phyloP scores from a whole-genome alignment of 176 grass and related monocot species.

The Lolium multiflorum region DNA sequence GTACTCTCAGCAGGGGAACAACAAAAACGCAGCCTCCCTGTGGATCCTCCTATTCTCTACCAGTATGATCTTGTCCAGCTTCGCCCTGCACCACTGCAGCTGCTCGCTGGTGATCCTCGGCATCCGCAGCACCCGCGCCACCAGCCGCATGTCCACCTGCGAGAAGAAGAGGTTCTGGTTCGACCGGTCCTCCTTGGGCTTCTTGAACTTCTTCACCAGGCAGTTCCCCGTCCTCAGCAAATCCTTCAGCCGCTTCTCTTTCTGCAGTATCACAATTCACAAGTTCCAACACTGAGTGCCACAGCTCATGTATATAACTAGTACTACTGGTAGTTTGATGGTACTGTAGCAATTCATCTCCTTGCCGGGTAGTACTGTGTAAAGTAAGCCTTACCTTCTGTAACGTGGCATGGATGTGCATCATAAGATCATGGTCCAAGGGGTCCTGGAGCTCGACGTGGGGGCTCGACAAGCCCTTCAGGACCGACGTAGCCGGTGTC shows the following conservation, averaged over 20 bases:
- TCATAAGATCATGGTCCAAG: slow-evolving; percentile 69
- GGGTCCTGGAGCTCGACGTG: slow-evolving; percentile 80
- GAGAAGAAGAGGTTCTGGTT: slow-evolving; percentile 94
- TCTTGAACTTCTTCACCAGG: slow-evolving; percentile 97
- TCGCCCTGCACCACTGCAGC: slow-evolving; percentile 87
- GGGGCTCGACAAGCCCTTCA: slow-evolving; percentile 65
- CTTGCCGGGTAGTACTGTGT: neutral
- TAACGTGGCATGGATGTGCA: slow-evolving; percentile 59
- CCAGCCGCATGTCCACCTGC: slow-evolving; percentile 80
- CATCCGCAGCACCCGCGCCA: slow-evolving; percentile 81
- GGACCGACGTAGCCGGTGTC: slow-evolving; percentile 48
- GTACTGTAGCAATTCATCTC: slow-evolving; percentile 20
- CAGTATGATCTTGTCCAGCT: slow-evolving; percentile 76
- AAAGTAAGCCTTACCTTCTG: slow-evolving; percentile 69
- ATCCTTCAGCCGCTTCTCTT: slow-evolving; percentile 92
- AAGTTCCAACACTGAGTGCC: neutral
- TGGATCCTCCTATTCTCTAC: slow-evolving; percentile 74
- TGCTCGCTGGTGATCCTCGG: slow-evolving; percentile 82
- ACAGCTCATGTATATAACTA: neutral
- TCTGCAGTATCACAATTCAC: slow-evolving; percentile 45
- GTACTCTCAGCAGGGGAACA: slow-evolving; percentile 81
- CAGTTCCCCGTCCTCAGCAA: slow-evolving; percentile 87
- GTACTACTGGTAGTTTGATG: neutral
- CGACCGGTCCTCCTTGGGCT: slow-evolving; percentile 81
- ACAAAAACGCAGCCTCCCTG: slow-evolving; percentile 96